Evolutionary conservation across 2,329 filamentous ascomycete species (phyloP), one percentile per base, ranked within the genome.

Genomic region (Neodidymelliopsis sp.): DNA sequence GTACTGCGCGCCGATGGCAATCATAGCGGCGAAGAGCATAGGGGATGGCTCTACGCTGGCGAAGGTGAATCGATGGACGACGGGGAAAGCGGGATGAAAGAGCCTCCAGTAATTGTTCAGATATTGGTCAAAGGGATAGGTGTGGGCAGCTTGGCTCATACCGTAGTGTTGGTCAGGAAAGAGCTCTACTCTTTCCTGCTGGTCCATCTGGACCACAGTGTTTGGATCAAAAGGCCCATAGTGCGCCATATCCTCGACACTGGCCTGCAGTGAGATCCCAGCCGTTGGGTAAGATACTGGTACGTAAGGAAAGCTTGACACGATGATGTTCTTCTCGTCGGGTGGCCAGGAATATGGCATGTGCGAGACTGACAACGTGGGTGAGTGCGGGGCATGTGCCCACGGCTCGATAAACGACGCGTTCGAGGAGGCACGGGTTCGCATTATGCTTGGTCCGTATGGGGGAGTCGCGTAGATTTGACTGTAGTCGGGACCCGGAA

Each of bases 51-150:
- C 59, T 47, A 69, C 41, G 49, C 67, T 33, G 41, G 64, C 55
- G 66, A 74, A 74, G 37, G 73, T 71, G 60, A 71, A 63, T 61
- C 65, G 71, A 66, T 78, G 74, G 51, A 78, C 52, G 49, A 78
- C 49, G 47, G 77, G 75, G 64, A 74, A 77, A 56, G 69, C 55
- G 55, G 75, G 73, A 65, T 79, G 75, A 59, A 77, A 72, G 56
- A 67, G 65, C 54, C 66, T 71, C 76, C 76, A 79, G 66, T 73
- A 79, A 59, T 72, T 70, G 49, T 74, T 66, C 54, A 78, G 67
- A 67, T 74, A 75, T 53, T 73, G 66, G 45, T 74, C 62, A 66
- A 62, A 72, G 36, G 65, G 62, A 52, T 66, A 64, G 49, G 57
- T 62, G 57, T 67, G 53, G 49, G 60, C 52, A 40, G 65, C 45